Evolutionary conservation across 306 rosid species (phyloP).

Genomic region (Alnus rubra): DNA sequence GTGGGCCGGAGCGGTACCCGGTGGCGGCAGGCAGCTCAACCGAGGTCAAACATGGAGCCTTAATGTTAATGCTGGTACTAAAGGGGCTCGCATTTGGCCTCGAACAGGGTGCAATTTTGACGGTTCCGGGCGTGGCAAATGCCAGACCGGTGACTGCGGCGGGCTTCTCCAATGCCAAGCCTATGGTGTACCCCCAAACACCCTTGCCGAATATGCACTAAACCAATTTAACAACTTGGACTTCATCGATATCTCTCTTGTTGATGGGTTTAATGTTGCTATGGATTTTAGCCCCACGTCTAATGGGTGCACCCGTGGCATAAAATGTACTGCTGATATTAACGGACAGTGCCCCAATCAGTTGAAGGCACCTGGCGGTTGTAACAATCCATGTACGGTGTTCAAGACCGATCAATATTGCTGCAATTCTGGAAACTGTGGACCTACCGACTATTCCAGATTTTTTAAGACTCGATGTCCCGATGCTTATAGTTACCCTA

Average conservation of each 20-base stretch:
- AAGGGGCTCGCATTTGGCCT: conserved; percentile 61
- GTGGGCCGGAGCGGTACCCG: conserved; percentile 29
- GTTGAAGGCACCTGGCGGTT: background rate
- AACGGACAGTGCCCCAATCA: conserved; percentile 12
- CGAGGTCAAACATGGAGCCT: conserved; percentile 41
- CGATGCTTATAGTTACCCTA: conserved; percentile 16
- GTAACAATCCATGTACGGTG: too few species aligned
- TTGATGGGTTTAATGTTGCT: too few species aligned
- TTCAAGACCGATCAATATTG: too few species aligned
- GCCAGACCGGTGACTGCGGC: conserved; percentile 64
- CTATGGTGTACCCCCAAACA: conserved; percentile 51
- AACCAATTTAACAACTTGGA: conserved; percentile 48
- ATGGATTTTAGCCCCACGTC: too few species aligned
- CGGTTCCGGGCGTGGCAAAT: conserved; percentile 40
- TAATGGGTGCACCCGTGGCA: background rate
- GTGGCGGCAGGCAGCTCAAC: conserved; percentile 38
- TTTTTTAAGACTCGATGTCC: too few species aligned
- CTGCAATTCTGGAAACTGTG: too few species aligned
- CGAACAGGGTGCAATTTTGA: conserved; percentile 70
- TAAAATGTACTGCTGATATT: conserved; percentile 29
- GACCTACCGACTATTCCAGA: too few species aligned
- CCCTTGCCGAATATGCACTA: conserved; percentile 54
- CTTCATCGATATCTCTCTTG: conserved; percentile 19
- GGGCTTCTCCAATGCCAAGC: conserved; percentile 7
- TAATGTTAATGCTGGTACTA: conserved; percentile 35